A percentile compares a stretch with the other conserved stretches of the same genome.
Conservation (phyloP, 805 yeast species). For the Lipomyces yamadae region DNA sequence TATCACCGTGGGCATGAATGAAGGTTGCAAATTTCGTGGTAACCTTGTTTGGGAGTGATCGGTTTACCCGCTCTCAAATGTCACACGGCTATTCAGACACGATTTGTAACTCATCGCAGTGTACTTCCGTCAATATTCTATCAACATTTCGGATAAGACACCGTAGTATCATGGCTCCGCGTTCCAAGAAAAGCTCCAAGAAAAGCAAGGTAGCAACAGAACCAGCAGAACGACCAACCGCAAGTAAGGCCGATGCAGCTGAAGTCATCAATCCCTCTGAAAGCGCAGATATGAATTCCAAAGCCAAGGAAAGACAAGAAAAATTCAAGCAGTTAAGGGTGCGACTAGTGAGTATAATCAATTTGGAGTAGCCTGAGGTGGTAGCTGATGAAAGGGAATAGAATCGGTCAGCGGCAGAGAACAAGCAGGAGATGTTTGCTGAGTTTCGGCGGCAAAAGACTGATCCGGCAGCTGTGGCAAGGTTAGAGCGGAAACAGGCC, state of each 20-base stretch:
- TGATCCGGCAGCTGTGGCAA: constrained; percentile 32
- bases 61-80: no score
- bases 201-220: not conserved
- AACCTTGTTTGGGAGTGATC: no score
- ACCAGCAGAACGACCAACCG: not conserved
- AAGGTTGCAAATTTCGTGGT: no score
- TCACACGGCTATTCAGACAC: no score
- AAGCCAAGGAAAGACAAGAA: constrained; percentile 22
- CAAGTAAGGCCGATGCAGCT: not conserved
- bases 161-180: not conserved
- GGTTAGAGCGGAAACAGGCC: constrained; percentile 44
- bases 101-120: no score
- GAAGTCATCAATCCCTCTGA: not conserved
- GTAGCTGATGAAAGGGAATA: constrained; percentile 7
- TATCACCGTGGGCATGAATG: no score
- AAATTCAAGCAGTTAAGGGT: constrained; percentile 27
- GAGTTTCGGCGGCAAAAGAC: constrained; percentile 35
- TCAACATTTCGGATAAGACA: not conserved
- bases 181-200: not conserved
- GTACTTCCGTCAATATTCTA: not conserved
- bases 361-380: not conserved
- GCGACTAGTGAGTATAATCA: constrained; percentile 18
- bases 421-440: constrained; percentile 35
- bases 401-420: constrained; percentile 34
- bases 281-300: constrained; percentile 7